Evolutionary conservation across 2,329 filamentous ascomycete species (phyloP), one percentile per base, ranked within the genome.

Genomic region (Anisogramma anomala): DNA sequence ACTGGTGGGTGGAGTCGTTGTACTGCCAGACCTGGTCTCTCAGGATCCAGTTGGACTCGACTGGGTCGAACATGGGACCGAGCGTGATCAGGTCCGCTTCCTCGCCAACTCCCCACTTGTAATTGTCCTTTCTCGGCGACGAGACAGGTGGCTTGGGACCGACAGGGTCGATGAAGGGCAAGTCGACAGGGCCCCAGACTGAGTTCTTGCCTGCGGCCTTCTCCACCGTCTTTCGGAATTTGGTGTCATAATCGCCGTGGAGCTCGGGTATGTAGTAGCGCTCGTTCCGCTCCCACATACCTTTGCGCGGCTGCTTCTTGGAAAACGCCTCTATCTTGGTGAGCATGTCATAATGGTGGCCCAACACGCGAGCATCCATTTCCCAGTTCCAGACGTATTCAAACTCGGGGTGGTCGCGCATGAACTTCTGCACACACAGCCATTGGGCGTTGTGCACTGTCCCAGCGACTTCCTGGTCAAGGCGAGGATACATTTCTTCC

Each of bases 381-480:
- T 91, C 85, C 84, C 83, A 88, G 57, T 89, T 88, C 83, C 84
- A 91, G 50, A 86, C 70, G 52, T 74, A 86, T 50, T 88, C 82
- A 49, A 84, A 91, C 52, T 89, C 77, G 0, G 82, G 82, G 52
- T 86, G 79, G 36, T 82, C 79, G 52, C 82, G 71, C 44, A 75
- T 75, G 55, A 88, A 87, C 60, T 79, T 80, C 55, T 87, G 83
- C 2, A 87, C 69, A 5, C 81, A 79, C 50, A 85, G 69, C 67
- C 79, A 84, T 52, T 84, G 79, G 22, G 71, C 67, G 20, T 68
- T 68, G 51, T 77, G 72, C n/a, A 76, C 74, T 38, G 60, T 66
- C 46, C 66, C 58, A 42, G 68, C 66, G 39, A 67, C 60, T 6
- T 26, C 28, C 8, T 62, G 72, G 42, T 83, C 77, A 25, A 93